These are phyloP conservation scores for Penicillium brasilianum DNA, from an alignment of 2,329 filamentous ascomycete genomes.

Conservation along the genomic window DNA sequence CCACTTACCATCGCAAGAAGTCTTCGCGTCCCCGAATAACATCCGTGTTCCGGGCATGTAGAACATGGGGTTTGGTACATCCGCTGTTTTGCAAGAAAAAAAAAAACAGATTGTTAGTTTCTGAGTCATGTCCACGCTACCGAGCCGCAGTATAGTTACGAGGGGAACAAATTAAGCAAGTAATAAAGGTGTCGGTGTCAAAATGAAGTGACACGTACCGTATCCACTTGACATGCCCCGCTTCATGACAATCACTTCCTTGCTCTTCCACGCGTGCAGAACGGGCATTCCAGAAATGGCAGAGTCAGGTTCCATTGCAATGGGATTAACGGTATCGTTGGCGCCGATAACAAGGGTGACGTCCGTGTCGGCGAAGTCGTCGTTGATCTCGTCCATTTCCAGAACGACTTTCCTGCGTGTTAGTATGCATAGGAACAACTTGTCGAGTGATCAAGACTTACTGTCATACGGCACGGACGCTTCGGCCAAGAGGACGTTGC, in stretches of 20 bases:
- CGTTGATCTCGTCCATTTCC: constrained; percentile 96
- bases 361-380: constrained; percentile 85
- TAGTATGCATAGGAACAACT: constrained; percentile 16
- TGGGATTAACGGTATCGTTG: constrained; percentile 91
- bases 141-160: not conserved
- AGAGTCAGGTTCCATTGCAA: constrained; percentile 80
- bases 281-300: constrained; percentile 93
- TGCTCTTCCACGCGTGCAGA: constrained; percentile 90
- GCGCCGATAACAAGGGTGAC: constrained; percentile 87
- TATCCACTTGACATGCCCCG: constrained; percentile 86
- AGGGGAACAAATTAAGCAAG: not conserved
- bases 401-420: constrained; percentile 65
- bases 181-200: not conserved
- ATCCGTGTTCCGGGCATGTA: constrained; percentile 89
- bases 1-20: constrained; percentile 74
- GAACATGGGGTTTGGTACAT: constrained; percentile 93
- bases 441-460: constrained; percentile 33
- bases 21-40: constrained; percentile 89
- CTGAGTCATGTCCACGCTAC: not conserved
- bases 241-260: constrained; percentile 94
- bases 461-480: constrained; percentile 86
- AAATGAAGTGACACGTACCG: constrained; percentile 56
- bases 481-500: constrained; percentile 87
- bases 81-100: constrained; percentile 58
- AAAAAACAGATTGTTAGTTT: not conserved